Base-by-base conservation (phyloP, 2,329 filamentous ascomycete species). In the Thielaviopsis euricoi region DNA sequence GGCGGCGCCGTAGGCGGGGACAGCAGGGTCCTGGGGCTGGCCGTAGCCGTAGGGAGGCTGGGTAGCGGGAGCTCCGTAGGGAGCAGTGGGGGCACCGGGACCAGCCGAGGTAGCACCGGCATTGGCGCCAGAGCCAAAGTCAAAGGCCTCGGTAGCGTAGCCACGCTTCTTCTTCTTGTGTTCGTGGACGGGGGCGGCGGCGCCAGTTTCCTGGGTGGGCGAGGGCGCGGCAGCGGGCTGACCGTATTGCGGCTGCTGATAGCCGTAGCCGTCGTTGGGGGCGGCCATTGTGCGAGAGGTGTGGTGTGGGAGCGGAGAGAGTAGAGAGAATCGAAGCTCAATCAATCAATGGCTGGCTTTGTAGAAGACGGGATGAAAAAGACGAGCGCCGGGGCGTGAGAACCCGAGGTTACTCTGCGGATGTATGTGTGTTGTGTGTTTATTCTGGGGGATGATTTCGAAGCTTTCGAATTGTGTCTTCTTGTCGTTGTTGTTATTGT, bases 141-240 rank as follows among this genome's bases (percentile, higher is more conserved):
- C 91, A 71, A 95, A 98, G 52, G 91, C 91, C 71, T 94, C 87
- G 59, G 88, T 88, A 57, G 93, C 93, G 74, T 97, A 97, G 59
- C 87, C 85, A 76, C 89, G 81, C 80, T 95, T 95, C 81, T 95
- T 96, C 76, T 89, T 89, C 70, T 80, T 83, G 52, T 74, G 74
- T 50, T 76, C 75, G 29, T 71, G 66, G 50, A 43, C 29, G n/a
- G 48, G 40, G n/a, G 52, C 50, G 17, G 17, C 58, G 22, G 63
- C 67, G 21, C 54, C 60, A 48, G 64, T 61, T 26, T 66, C 64
- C 33, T 62, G 63, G 46, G 58, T 64, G 64, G 51, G 65, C 65
- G 43, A 65, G 62, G 12, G 66, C 62, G 52, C 52, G 19, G 52
- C 52, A 25, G 71, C 70, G 54, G 71, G 66, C 61, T 75, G 70